A percentile compares a stretch with the other conserved stretches of the same genome.
Conservation (phyloP, 2,329 filamentous ascomycete species). For the Mariannaea sp. region DNA sequence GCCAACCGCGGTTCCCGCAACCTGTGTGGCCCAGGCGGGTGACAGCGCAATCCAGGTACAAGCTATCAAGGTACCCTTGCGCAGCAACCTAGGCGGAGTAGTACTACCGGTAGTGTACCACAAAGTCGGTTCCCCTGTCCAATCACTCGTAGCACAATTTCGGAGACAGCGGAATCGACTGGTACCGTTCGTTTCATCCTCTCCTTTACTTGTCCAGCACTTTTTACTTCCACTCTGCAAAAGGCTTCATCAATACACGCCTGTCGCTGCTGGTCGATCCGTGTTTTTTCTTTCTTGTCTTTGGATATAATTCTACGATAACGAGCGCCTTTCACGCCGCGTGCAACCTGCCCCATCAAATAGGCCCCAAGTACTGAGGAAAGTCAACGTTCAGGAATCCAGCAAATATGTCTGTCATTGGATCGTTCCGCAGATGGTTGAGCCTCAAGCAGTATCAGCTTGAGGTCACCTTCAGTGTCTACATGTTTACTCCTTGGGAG, state of each 20-base stretch:
- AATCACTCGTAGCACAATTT: conserved; percentile 19
- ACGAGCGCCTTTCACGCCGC: too few relatives aligned
- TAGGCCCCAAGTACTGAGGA: too few relatives aligned
- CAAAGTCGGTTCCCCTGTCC: conserved; percentile 3
- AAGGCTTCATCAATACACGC: not conserved
- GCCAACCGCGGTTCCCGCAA: conserved; percentile 2
- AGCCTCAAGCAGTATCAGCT: conserved; percentile 97
- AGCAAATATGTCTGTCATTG: conserved; percentile 48
- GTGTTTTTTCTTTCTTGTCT: not conserved
- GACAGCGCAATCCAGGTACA: too few relatives aligned
- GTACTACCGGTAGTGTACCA: too few relatives aligned
- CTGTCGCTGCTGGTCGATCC: not conserved
- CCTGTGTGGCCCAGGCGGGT: too few relatives aligned
- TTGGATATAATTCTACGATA: too few relatives aligned
- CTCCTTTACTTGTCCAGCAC: conserved; percentile 17
- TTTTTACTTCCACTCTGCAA: not conserved
- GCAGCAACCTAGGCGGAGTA: too few relatives aligned
- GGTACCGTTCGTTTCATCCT: conserved; percentile 2
- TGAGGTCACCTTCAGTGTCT: conserved; percentile 93
- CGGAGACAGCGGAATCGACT: conserved; percentile 11
- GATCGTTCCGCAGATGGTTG: conserved; percentile 77
- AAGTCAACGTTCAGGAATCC: not conserved
- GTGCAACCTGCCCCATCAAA: too few relatives aligned
- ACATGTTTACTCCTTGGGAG: conserved; percentile 96
- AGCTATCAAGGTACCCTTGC: too few relatives aligned